A percentile compares a stretch with the other conserved stretches of the same genome.
Evolutionary conservation across 495 filamentous ascomycete species (phyloP).

Genomic region (Aspergillus biplanus): DNA sequence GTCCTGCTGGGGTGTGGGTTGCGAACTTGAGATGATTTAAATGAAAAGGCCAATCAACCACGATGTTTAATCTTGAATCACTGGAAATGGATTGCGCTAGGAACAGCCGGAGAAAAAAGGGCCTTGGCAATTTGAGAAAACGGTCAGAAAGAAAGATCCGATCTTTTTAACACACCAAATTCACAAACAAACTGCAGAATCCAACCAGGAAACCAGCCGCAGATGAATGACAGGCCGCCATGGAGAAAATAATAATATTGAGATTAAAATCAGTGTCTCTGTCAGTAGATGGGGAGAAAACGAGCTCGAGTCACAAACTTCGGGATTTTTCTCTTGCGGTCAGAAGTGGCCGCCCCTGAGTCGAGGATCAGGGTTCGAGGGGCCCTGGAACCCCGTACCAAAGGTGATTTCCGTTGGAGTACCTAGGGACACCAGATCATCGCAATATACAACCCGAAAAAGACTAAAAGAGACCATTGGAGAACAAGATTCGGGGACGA

Average conservation of each 20-base stretch:
- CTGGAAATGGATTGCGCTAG: conserved; percentile 8
- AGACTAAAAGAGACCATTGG: neutral
- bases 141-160: neutral
- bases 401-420: too few relatives aligned
- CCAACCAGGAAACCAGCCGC: neutral
- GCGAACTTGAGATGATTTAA: neutral
- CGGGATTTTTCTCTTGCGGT: too few relatives aligned
- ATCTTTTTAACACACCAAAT: neutral
- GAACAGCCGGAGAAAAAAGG: conserved; percentile 14
- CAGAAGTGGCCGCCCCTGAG: neutral
- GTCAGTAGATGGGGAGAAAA: too few relatives aligned
- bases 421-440: too few relatives aligned
- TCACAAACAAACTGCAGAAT: neutral
- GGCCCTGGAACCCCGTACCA: neutral
- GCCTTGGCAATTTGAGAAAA: conserved; percentile 10
- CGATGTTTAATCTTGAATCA: neutral
- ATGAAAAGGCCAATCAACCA: neutral
- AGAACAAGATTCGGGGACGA: neutral
- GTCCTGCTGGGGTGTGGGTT: neutral
- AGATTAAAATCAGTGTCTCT: too few relatives aligned
- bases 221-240: too few relatives aligned
- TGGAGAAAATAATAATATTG: too few relatives aligned
- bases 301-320: too few relatives aligned
- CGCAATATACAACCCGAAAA: neutral
- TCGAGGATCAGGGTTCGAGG: conserved; percentile 1